Conservation (phyloP, 768 basidiomycete species). For the Amanita pseudoporphyria region DNA sequence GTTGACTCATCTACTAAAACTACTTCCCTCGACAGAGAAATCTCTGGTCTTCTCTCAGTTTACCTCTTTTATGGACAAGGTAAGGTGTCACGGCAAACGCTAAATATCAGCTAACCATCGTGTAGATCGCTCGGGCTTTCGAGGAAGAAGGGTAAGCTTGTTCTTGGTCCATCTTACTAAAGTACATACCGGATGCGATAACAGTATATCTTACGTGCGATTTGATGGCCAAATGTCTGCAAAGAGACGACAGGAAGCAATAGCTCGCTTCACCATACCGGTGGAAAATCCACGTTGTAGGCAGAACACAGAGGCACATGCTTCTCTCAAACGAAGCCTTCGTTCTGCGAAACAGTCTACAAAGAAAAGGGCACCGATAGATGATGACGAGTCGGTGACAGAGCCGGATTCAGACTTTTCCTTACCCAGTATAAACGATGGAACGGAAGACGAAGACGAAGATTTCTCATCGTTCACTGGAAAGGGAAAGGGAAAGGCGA, state of each 20-base stretch:
- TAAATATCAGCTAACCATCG: background rate
- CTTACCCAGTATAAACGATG: constrained; percentile 17
- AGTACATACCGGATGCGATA: constrained; percentile 1
- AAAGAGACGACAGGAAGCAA: constrained; percentile 64
- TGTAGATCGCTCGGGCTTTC: constrained; percentile 62
- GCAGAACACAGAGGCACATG: background rate
- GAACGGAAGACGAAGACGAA: constrained; percentile 23
- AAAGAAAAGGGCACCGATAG: background rate
- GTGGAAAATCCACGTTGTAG: constrained; percentile 23
- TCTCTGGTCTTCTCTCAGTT: constrained; percentile 88
- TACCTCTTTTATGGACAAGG: constrained; percentile 78
- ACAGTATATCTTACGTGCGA: constrained; percentile 64
- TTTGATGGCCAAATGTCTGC: constrained; percentile 88
- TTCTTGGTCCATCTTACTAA: background rate
- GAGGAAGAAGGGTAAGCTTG: constrained; percentile 49
- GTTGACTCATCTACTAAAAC: constrained; percentile 57
- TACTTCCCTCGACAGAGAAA: constrained; percentile 65
- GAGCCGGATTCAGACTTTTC: constrained; percentile 5
- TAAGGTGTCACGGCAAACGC: constrained; percentile 14
- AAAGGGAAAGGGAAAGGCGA: constrained; percentile 32
- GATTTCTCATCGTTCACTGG: constrained; percentile 13
- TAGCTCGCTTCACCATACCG: constrained; percentile 66
- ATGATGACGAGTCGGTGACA: constrained; percentile 17
- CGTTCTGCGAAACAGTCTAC: background rate
- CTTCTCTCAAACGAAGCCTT: background rate